phyloP scores from a whole-genome alignment of 1,284 basidiomycete species.

The Ustilago crameri region DNA sequence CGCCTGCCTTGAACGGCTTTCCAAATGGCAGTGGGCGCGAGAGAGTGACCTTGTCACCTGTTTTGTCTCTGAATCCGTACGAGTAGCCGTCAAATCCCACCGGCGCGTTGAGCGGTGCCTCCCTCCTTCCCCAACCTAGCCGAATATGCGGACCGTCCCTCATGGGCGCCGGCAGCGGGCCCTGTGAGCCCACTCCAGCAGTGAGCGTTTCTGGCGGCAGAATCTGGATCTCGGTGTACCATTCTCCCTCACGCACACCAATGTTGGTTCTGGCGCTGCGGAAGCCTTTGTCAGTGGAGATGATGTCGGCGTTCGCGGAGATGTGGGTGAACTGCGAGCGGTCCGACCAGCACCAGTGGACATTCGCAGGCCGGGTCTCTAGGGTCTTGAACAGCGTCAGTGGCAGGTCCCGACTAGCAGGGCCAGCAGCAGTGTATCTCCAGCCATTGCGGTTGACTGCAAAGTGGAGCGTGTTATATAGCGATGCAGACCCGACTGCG shows the following conservation, averaged over 20 bases:
- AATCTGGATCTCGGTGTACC: slow-evolving; percentile 91
- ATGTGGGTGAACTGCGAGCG: slow-evolving; percentile 77
- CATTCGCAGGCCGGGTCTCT: slow-evolving; percentile 46
- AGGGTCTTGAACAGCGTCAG: slow-evolving; percentile 59
- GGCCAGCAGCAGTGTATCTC: slow-evolving; percentile 63
- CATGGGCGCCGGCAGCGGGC: slow-evolving; percentile 48
- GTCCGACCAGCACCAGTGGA: slow-evolving; percentile 73
- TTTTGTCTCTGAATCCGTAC: slow-evolving; percentile 89
- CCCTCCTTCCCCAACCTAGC: slow-evolving; percentile 89
- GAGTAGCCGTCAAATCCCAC: slow-evolving; percentile 93
- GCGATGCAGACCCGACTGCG: slow-evolving; percentile 17
- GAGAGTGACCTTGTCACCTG: slow-evolving; percentile 87
- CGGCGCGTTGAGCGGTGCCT: slow-evolving; percentile 90
- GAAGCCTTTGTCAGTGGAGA: slow-evolving; percentile 88
- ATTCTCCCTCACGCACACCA: slow-evolving; percentile 86
- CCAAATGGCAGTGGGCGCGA: slow-evolving; percentile 82
- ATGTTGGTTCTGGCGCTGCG: slow-evolving; percentile 89
- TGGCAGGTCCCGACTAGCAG: slow-evolving; percentile 51
- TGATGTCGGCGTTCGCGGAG: slow-evolving; percentile 80
- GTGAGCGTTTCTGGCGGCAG: slow-evolving; percentile 72
- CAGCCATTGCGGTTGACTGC: slow-evolving; percentile 63
- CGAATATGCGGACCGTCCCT: slow-evolving; percentile 81
- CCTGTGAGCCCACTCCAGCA: slow-evolving; percentile 69
- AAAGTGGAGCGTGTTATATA: slow-evolving; percentile 52
- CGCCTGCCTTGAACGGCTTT: slow-evolving; percentile 78